phyloP scores from a whole-genome alignment of 2,329 filamentous ascomycete genomes.

The Botrytis byssoidea region DNA sequence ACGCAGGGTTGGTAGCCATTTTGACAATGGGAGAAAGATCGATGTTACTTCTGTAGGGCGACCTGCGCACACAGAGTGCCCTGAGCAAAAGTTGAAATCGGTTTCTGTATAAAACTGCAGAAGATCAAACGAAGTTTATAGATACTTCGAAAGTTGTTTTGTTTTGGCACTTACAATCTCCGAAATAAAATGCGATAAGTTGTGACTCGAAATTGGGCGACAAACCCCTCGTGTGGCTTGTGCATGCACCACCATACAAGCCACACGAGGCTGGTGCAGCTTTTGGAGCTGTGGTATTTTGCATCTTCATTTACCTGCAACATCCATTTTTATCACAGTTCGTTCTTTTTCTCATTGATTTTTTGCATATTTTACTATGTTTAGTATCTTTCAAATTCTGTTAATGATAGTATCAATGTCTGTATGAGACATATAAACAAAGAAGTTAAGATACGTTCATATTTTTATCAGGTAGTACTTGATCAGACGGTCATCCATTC shows the following conservation, averaged over 20 bases:
- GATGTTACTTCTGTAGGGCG: slow-evolving; percentile 47
- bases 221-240: slow-evolving; percentile 16
- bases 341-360: not conserved
- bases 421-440: not conserved
- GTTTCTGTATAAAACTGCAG: not conserved
- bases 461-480: slow-evolving; percentile 10
- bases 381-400: not conserved
- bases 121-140: slow-evolving; percentile 6
- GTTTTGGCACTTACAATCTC: not conserved
- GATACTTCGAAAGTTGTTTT: not conserved
- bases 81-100: slow-evolving; percentile 47
- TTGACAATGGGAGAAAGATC: slow-evolving; percentile 44
- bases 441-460: not conserved
- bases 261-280: slow-evolving; percentile 4
- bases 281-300: not conserved
- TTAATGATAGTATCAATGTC: not conserved
- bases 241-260: slow-evolving; percentile 3
- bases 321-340: not conserved
- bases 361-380: not conserved
- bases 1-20: slow-evolving; percentile 59
- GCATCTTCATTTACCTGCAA: not conserved
- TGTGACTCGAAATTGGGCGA: slow-evolving; percentile 22
- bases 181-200: slow-evolving; percentile 14
- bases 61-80: slow-evolving; percentile 58
- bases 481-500: not conserved